These are phyloP conservation scores for Colletotrichum cereale DNA, from an alignment of 2,329 filamentous ascomycete genomes.

Conservation along the genomic window DNA sequence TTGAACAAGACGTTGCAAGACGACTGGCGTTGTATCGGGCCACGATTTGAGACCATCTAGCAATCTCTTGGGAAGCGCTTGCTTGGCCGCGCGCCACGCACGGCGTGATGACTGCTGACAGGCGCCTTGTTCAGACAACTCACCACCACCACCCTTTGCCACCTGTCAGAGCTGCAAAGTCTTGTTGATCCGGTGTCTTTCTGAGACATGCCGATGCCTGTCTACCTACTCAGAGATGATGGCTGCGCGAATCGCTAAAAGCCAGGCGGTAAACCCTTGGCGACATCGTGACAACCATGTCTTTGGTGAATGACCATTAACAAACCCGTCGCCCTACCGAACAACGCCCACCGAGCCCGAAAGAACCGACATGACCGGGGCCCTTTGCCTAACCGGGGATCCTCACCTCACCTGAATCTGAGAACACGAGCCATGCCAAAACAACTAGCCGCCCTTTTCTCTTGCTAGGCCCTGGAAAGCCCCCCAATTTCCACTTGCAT, in stretches of 20 bases:
- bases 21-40: constrained; percentile 12
- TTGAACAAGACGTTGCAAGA: constrained; percentile 8
- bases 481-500: constrained; percentile 37
- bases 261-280: not conserved
- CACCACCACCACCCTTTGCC: not conserved
- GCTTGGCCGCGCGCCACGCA: constrained; percentile 33
- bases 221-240: not conserved
- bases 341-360: constrained; percentile 28
- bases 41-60: not conserved
- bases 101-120: constrained; percentile 15
- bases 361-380: constrained; percentile 20
- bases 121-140: constrained; percentile 3
- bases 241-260: not conserved
- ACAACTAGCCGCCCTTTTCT: constrained; percentile 25
- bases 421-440: constrained; percentile 40
- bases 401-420: constrained; percentile 44
- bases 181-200: not conserved
- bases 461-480: constrained; percentile 3
- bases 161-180: constrained; percentile 1
- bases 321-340: constrained; percentile 11
- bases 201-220: constrained; percentile 14
- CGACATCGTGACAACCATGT: not conserved
- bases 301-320: not conserved
- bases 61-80: constrained; percentile 29
- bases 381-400: constrained; percentile 35